phyloP scores from a whole-genome alignment of 176 grass and related monocot species.

The Dactylis glomerata region DNA sequence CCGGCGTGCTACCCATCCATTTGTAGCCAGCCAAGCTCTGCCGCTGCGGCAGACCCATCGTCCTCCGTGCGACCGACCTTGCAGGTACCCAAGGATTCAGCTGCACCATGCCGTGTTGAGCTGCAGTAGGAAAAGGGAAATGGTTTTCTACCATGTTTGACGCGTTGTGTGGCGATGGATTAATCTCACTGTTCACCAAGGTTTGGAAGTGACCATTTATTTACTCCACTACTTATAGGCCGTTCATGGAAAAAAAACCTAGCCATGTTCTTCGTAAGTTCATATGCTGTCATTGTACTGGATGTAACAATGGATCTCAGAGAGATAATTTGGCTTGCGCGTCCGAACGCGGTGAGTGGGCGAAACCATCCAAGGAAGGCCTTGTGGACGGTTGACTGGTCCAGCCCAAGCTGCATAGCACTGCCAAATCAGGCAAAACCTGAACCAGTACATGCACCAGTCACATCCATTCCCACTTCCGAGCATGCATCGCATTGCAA shows the following conservation, averaged over 20 bases:
- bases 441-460: not conserved
- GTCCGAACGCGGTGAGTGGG: too few species aligned
- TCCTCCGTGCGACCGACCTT: not conserved
- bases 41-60: not conserved
- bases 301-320: too few species aligned
- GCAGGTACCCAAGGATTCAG: not conserved
- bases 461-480: not conserved
- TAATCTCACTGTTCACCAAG: not conserved
- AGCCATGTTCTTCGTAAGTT: too few species aligned
- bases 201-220: too few species aligned
- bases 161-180: not conserved
- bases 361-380: too few species aligned
- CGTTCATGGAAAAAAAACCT: too few species aligned
- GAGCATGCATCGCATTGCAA: not conserved
- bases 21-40: not conserved
- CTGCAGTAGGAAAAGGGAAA: not conserved
- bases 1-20: constrained; percentile 5
- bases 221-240: too few species aligned
- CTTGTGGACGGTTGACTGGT: not conserved
- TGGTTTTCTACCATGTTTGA: not conserved
- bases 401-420: not conserved
- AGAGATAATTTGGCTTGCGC: too few species aligned
- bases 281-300: too few species aligned
- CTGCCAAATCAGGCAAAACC: not conserved
- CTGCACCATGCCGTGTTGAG: not conserved